Percentiles rank a stretch among this genome's conserved stretches.
These are phyloP conservation scores for Penicilliopsis zonata DNA, from an alignment of 495 filamentous ascomycete genomes.

Conservation along the genomic window DNA sequence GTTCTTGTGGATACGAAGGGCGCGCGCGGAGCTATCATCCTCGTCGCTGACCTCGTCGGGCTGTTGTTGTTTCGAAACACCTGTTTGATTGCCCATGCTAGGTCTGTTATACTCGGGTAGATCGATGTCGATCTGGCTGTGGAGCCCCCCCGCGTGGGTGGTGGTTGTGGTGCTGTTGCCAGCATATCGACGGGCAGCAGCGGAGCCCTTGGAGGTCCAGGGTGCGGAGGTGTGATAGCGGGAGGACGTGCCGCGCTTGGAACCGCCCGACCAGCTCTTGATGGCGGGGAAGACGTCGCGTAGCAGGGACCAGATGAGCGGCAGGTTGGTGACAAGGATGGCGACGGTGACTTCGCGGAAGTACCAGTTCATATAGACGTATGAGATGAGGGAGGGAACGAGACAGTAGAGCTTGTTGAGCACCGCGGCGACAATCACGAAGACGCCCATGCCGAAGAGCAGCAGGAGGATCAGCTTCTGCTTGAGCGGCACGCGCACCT, in stretches of 20 bases:
- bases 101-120: constrained; percentile 23
- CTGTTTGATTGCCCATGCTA: constrained; percentile 17
- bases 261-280: constrained; percentile 35
- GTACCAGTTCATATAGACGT: constrained; percentile 60
- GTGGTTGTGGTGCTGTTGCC: constrained; percentile 21
- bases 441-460: constrained; percentile 47
- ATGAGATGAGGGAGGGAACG: constrained; percentile 32
- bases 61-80: constrained; percentile 16
- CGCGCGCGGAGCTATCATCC: constrained; percentile 30
- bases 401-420: constrained; percentile 61
- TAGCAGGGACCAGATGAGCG: constrained; percentile 51
- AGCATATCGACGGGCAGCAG: no score
- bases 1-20: constrained; percentile 33
- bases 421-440: constrained; percentile 53
- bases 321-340: constrained; percentile 52
- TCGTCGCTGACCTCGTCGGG: constrained; percentile 27
- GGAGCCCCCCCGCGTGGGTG: no score
- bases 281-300: constrained; percentile 44
- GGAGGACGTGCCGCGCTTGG: constrained; percentile 22
- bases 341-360: constrained; percentile 56
- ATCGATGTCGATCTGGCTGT: constrained; percentile 24
- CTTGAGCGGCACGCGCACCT: constrained; percentile 39
- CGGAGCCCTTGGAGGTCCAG: constrained; percentile 23
- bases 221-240: constrained; percentile 26
- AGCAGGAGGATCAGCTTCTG: constrained; percentile 45